Conservation (phyloP, 1,284 basidiomycete genomes). For the Microbotryomycetes sp. region DNA sequence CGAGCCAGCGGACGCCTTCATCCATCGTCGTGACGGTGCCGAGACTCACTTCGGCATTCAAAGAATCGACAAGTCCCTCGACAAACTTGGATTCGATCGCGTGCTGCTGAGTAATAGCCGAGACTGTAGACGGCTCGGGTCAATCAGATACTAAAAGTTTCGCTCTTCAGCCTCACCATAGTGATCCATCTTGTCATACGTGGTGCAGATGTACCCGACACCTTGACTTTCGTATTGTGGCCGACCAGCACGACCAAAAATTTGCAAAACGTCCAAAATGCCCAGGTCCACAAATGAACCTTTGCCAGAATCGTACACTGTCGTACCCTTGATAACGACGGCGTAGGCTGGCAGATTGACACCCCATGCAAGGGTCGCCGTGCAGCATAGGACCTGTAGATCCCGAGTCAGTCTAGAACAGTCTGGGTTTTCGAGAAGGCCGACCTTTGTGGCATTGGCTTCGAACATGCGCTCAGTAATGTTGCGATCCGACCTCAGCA, state of each 20-base stretch:
- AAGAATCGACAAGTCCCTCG: conserved; percentile 76
- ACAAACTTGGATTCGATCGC: conserved; percentile 97
- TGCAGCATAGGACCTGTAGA: conserved; percentile 85
- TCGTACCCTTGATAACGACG: conserved; percentile 93
- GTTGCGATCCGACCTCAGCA: conserved; percentile 89
- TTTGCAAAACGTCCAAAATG: conserved; percentile 88
- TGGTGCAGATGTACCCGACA: conserved; percentile 94
- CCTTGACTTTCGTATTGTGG: conserved; percentile 93
- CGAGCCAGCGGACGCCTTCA: conserved; percentile 91
- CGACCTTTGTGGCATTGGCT: conserved; percentile 79
- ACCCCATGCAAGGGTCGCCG: conserved; percentile 97
- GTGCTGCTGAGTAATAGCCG: conserved; percentile 49
- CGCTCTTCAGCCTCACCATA: conserved; percentile 54
- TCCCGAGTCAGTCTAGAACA: not conserved
- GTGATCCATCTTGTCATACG: conserved; percentile 84
- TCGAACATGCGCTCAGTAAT: conserved; percentile 95
- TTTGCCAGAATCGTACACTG: conserved; percentile 83
- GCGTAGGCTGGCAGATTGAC: conserved; percentile 98
- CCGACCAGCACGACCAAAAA: conserved; percentile 91
- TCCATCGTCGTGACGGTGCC: conserved; percentile 83
- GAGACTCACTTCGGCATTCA: conserved; percentile 92
- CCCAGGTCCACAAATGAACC: conserved; percentile 89
- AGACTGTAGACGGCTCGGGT: conserved; percentile 5
- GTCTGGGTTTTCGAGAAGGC: conserved; percentile 1
- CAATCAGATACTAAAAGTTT: conserved; percentile 3